These are phyloP conservation scores for Apocynum venetum DNA, from an alignment of 257 asterid genomes.

Conservation along the genomic window DNA sequence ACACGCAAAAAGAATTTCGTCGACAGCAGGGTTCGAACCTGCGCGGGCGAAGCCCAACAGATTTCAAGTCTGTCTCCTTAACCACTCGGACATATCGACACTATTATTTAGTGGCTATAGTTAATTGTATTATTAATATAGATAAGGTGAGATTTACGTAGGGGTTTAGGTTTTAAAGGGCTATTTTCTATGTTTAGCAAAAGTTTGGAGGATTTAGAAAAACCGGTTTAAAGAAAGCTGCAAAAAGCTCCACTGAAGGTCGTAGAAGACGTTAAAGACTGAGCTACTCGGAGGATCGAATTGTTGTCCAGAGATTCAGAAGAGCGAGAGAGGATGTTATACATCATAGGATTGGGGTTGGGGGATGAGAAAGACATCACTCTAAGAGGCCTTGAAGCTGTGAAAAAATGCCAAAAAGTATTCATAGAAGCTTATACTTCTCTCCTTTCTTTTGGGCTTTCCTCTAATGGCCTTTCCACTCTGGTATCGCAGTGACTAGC, in stretches of 20 bases:
- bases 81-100: constrained; percentile 56
- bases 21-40: constrained; percentile 41
- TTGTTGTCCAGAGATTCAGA: background rate
- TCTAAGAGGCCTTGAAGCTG: constrained; percentile 80
- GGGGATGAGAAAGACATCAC: constrained; percentile 89
- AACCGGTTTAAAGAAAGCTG: too few species aligned
- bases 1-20: background rate
- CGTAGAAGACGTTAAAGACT: background rate
- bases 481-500: constrained; percentile 37
- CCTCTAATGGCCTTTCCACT: constrained; percentile 64
- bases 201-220: too few species aligned
- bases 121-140: too few species aligned
- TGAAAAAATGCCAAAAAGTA: constrained; percentile 59
- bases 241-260: background rate
- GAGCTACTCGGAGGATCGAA: background rate
- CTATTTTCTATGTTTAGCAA: too few species aligned
- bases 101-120: too few species aligned
- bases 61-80: constrained; percentile 47
- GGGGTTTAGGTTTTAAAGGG: constrained; percentile 8
- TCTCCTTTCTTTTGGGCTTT: constrained; percentile 83
- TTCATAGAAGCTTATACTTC: constrained; percentile 95
- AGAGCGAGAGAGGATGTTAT: constrained; percentile 38
- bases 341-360: constrained; percentile 72
- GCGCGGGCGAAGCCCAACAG: constrained; percentile 52
- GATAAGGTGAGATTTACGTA: too few species aligned